A percentile compares a stretch with the other conserved stretches of the same genome.
Evolutionary conservation across 371 early-diverging fungal species (phyloP).

Genomic region (Lichtheimia ornata): DNA sequence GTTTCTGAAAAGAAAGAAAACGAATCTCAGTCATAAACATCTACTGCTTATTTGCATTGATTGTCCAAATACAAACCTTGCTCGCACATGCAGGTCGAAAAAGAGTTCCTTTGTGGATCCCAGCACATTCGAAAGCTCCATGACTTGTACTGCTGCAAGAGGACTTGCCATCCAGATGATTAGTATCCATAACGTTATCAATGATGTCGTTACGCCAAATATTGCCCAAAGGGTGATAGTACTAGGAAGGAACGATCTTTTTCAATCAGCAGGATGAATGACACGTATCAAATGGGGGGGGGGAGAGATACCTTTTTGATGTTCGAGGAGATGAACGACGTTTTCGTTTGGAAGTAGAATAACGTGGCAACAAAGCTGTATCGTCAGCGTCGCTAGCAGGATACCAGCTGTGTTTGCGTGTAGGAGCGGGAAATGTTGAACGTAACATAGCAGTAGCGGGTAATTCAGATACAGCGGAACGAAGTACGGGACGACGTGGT

Average conservation of each 20-base stretch:
- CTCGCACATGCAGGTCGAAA: slow-evolving; percentile 55
- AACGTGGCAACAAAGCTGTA: slow-evolving; percentile 20
- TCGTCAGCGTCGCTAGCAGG: slow-evolving; percentile 21
- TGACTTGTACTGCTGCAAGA: slow-evolving; percentile 29
- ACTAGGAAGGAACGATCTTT: neutral
- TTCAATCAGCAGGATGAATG: too few relatives aligned
- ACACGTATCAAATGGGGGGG: too few relatives aligned
- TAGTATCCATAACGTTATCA: slow-evolving; percentile 19
- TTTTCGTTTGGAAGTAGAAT: slow-evolving; percentile 3
- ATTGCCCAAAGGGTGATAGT: slow-evolving; percentile 10
- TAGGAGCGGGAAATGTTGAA: slow-evolving; percentile 5
- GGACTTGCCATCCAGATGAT: slow-evolving; percentile 27
- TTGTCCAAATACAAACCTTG: slow-evolving; percentile 14
- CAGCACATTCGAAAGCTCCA: slow-evolving; percentile 56
- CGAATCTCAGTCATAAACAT: neutral
- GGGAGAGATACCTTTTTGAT: neutral
- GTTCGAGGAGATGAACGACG: neutral
- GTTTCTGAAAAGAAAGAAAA: slow-evolving; percentile 15
- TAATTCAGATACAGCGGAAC: slow-evolving; percentile 42
- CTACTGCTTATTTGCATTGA: neutral
- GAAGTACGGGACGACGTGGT: slow-evolving; percentile 35
- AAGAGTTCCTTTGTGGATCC: slow-evolving; percentile 61
- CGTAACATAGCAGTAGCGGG: slow-evolving; percentile 27
- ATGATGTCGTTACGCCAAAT: slow-evolving; percentile 6
- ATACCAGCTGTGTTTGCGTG: slow-evolving; percentile 17